phyloP scores from a whole-genome alignment of 208 protist species.

The Ichthyophonus hoferi region DNA sequence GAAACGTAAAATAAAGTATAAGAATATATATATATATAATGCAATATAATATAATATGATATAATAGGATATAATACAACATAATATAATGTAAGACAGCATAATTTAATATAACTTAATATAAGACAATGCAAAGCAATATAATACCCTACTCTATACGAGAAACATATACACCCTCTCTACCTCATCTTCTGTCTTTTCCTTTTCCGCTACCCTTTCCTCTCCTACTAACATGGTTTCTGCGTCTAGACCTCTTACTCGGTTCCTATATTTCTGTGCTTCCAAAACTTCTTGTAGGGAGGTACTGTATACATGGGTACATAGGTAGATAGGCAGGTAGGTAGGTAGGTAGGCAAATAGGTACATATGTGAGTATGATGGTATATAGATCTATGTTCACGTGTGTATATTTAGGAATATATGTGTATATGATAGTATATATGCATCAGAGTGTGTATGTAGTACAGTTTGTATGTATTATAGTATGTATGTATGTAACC shows the following conservation, averaged over 20 bases:
- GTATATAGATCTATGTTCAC: neutral
- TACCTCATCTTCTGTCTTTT: neutral
- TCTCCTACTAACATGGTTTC: neutral
- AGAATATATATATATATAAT: neutral
- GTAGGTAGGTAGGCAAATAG: neutral
- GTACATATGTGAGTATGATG: neutral
- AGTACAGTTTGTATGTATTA: too few species aligned
- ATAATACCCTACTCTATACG: too few species aligned
- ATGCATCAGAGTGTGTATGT: too few species aligned
- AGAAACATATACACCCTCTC: too few species aligned
- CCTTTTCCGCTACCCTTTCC: neutral
- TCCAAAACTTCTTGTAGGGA: neutral
- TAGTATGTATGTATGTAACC: too few species aligned
- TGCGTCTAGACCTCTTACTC: neutral
- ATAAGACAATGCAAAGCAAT: too few species aligned
- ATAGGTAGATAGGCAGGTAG: neutral
- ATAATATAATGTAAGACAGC: too few species aligned
- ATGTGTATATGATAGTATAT: too few species aligned
- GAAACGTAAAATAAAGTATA: neutral
- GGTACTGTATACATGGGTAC: neutral
- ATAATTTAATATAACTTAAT: too few species aligned
- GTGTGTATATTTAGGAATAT: neutral
- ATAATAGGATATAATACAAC: too few species aligned
- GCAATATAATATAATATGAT: too few species aligned
- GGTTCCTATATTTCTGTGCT: slow-evolving; percentile 12